A percentile compares a stretch with the other conserved stretches of the same genome.
These are phyloP conservation scores for Hirschioporus abietinus DNA, from an alignment of 768 basidiomycete species.

Conservation along the genomic window DNA sequence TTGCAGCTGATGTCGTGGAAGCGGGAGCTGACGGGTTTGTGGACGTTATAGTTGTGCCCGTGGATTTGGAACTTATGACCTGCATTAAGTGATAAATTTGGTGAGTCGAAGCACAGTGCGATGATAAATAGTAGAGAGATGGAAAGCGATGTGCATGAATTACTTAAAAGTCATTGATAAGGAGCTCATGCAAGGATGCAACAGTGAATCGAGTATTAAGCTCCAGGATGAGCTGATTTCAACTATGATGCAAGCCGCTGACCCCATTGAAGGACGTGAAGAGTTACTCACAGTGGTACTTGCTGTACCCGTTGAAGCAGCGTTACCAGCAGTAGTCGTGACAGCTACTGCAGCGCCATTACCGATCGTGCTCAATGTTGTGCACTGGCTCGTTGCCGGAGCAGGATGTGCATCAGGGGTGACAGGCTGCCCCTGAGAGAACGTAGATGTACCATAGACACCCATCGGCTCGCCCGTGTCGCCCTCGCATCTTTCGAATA, in stretches of 20 bases:
- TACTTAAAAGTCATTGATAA: too few relatives aligned
- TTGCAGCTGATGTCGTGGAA: background rate
- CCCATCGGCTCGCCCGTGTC: conserved; percentile 61
- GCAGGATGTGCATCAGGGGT: conserved; percentile 54
- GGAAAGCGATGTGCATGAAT: too few relatives aligned
- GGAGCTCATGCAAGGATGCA: too few relatives aligned
- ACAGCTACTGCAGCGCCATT: conserved; percentile 28
- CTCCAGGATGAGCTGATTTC: background rate
- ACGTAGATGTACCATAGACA: conserved; percentile 63
- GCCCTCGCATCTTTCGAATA: conserved; percentile 46
- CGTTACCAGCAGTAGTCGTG: background rate
- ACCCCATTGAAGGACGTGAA: background rate
- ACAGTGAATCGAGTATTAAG: background rate
- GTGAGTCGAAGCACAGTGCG: too few relatives aligned
- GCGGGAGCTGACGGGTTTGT: background rate
- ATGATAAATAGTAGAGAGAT: too few relatives aligned
- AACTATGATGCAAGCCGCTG: background rate
- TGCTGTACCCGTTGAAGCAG: background rate
- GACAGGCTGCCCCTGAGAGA: conserved; percentile 52
- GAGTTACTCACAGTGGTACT: background rate
- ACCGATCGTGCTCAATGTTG: conserved; percentile 42
- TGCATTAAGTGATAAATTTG: too few relatives aligned
- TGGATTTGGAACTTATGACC: background rate
- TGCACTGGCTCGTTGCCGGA: conserved; percentile 60
- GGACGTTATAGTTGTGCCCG: background rate